Evolutionary conservation across 2,329 filamentous ascomycete genomes (phyloP).

Genomic region (Stachybotrys chlorohalonatus): DNA sequence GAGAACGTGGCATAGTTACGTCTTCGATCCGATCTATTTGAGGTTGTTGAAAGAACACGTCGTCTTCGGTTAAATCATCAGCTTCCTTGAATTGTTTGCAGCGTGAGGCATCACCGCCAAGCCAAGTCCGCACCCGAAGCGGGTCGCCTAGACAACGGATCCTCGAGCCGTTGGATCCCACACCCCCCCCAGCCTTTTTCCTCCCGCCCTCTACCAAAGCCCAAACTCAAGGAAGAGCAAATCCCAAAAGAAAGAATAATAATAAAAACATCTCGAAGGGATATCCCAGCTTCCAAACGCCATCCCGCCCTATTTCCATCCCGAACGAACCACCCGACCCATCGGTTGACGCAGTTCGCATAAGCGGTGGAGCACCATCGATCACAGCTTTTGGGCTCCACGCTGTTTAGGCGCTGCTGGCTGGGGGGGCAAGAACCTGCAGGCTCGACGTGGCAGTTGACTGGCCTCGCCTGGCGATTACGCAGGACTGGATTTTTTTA

Average conservation of each 20-base stretch:
- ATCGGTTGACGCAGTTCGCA: too few species aligned
- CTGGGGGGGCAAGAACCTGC: neutral
- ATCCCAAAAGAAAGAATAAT: neutral
- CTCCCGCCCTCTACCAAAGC: neutral
- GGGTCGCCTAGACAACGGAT: neutral
- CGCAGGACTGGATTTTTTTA: neutral
- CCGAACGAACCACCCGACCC: too few species aligned
- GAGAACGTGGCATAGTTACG: too few species aligned
- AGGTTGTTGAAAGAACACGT: neutral
- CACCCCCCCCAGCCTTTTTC: too few species aligned
- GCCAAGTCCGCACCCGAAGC: neutral
- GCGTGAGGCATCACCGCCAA: neutral
- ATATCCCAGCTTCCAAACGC: neutral
- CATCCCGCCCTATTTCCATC: neutral
- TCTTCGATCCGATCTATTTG: neutral
- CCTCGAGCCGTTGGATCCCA: too few species aligned
- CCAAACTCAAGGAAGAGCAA: neutral
- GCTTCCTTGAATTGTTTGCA: neutral
- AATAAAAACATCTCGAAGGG: neutral
- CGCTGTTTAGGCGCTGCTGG: neutral
- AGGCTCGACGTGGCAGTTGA: neutral
- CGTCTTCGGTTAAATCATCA: neutral
- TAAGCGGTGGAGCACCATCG: too few species aligned
- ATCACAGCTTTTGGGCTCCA: neutral
- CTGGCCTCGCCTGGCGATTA: neutral